Percentiles rank a stretch among this genome's conserved stretches.
These are phyloP conservation scores for Russula sp. DNA, from an alignment of 768 basidiomycete genomes.

Conservation along the genomic window DNA sequence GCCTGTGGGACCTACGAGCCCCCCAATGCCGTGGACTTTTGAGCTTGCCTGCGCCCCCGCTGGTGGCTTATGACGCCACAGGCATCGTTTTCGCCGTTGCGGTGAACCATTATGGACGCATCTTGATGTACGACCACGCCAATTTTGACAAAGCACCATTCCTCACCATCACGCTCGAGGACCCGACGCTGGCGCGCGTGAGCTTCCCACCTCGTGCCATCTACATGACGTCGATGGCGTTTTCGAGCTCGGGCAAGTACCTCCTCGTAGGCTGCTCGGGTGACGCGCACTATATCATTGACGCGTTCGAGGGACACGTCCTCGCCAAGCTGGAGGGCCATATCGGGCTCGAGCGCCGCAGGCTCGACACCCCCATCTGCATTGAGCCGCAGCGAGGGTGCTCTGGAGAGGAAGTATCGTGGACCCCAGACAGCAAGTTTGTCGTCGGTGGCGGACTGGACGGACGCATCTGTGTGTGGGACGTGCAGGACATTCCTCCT, in stretches of 20 bases:
- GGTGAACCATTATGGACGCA: slow-evolving; percentile 74
- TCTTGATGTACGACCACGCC: slow-evolving; percentile 78
- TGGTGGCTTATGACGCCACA: slow-evolving; percentile 78
- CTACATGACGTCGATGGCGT: slow-evolving; percentile 84
- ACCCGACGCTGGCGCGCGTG: slow-evolving; percentile 66
- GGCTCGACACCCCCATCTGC: slow-evolving; percentile 38
- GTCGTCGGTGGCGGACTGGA: slow-evolving; percentile 80
- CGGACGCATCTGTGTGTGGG: slow-evolving; percentile 86
- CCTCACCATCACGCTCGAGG: slow-evolving; percentile 73
- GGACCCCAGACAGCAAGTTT: slow-evolving; percentile 93
- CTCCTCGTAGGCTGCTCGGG: slow-evolving; percentile 90
- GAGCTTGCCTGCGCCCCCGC: slow-evolving; percentile 65
- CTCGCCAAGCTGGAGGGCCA: slow-evolving; percentile 85
- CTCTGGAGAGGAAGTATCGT: slow-evolving; percentile 90
- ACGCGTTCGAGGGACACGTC: slow-evolving; percentile 81
- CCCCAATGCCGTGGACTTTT: slow-evolving; percentile 73
- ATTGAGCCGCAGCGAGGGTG: slow-evolving; percentile 71
- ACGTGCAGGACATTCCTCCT: slow-evolving; percentile 58
- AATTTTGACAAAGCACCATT: slow-evolving; percentile 94
- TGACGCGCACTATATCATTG: slow-evolving; percentile 88
- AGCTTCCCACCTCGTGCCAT: slow-evolving; percentile 85
- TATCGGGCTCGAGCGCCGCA: slow-evolving; percentile 70
- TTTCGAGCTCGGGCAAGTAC: slow-evolving; percentile 87
- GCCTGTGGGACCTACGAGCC: slow-evolving; percentile 90
- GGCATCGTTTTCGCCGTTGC: slow-evolving; percentile 85